phyloP scores from a whole-genome alignment of 805 yeast species.

The Barnettozyma sucrosica region DNA sequence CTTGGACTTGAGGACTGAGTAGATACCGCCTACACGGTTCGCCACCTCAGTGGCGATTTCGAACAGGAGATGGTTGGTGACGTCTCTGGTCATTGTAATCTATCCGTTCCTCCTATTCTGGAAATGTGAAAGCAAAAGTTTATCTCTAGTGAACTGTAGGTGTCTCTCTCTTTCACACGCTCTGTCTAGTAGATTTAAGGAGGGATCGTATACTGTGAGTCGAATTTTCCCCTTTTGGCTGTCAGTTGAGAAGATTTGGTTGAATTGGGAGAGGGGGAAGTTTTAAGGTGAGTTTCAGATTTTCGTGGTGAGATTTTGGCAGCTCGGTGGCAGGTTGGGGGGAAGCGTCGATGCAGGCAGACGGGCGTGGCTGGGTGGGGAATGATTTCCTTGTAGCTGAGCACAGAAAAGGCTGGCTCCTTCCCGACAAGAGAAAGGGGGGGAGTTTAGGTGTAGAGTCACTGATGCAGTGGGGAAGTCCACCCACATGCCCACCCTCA shows the following conservation, averaged over 20 bases:
- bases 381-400: not conserved
- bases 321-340: not conserved
- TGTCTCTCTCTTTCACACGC: not conserved
- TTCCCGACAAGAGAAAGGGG: no score
- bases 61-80: slow-evolving; percentile 78
- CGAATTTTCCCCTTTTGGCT: not conserved
- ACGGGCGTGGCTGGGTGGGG: not conserved
- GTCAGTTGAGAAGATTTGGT: not conserved
- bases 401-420: not conserved
- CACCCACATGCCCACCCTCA: not conserved
- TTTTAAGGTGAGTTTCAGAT: not conserved
- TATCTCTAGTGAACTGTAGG: not conserved
- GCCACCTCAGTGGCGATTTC: slow-evolving; percentile 98
- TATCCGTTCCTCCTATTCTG: not conserved
- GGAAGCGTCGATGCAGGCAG: not conserved
- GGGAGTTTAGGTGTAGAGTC: no score
- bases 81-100: slow-evolving; percentile 65
- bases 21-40: slow-evolving; percentile 95
- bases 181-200: not conserved
- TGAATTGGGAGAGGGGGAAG: not conserved
- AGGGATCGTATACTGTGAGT: not conserved
- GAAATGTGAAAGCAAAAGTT: not conserved
- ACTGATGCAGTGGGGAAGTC: no score
- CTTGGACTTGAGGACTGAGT: slow-evolving; percentile 92
- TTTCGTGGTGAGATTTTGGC: not conserved